Percentiles rank a stretch among this genome's conserved stretches.
These are phyloP conservation scores for Fomitopsis pinicola DNA, from an alignment of 1,284 basidiomycete species.

Conservation along the genomic window DNA sequence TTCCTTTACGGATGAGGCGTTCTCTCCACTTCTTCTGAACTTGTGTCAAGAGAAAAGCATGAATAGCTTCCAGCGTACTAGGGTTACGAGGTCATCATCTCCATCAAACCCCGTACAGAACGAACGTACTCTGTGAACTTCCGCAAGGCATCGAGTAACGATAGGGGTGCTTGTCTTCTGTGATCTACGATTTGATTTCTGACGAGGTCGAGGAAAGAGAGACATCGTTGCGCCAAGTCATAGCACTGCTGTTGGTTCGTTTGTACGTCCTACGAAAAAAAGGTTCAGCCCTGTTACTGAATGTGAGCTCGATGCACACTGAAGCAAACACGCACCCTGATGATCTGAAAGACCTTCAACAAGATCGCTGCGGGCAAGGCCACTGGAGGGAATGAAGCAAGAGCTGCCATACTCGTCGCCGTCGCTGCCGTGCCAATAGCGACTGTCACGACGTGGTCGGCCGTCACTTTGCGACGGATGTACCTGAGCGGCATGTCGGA, in stretches of 20 bases:
- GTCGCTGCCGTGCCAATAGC: constrained; percentile 16
- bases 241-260: constrained; percentile 39
- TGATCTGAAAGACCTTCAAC: constrained; percentile 40
- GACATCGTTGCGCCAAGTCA: constrained; percentile 39
- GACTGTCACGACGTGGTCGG: constrained; percentile 11
- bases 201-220: constrained; percentile 42
- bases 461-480: constrained; percentile 6
- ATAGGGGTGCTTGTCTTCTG: constrained; percentile 39
- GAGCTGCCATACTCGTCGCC: constrained; percentile 18
- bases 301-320: not conserved
- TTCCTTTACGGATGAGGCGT: constrained; percentile 36
- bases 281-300: not conserved
- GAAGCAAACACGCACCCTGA: constrained; percentile 33
- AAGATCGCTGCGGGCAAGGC: constrained; percentile 36
- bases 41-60: constrained; percentile 36
- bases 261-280: constrained; percentile 16
- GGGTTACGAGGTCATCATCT: not conserved
- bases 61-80: constrained; percentile 35
- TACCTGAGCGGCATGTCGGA: constrained; percentile 5
- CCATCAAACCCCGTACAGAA: not conserved
- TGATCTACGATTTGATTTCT: constrained; percentile 43
- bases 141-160: constrained; percentile 37
- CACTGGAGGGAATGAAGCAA: constrained; percentile 40
- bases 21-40: constrained; percentile 37
- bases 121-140: constrained; percentile 33